Conservation (phyloP, 1,139 yeast genomes). For the Pichia terricola region DNA sequence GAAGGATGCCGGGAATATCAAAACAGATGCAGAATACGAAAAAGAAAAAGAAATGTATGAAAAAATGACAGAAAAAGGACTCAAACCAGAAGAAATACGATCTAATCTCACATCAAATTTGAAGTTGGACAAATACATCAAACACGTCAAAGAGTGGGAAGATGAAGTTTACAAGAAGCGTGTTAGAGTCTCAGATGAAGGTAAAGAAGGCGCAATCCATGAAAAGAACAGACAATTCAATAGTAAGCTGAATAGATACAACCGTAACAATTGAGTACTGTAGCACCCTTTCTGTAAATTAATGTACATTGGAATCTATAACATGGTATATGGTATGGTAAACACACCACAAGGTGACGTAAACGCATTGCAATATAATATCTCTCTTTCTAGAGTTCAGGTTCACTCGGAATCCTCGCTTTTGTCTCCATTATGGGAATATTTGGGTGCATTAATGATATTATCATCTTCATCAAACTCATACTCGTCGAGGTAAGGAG, state of each 20-base stretch:
- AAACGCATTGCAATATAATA: no score
- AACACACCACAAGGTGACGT: no score
- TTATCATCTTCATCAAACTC: background rate
- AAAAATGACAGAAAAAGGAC: slow-evolving; percentile 17
- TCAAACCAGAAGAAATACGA: slow-evolving; percentile 22
- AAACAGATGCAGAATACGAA: slow-evolving; percentile 31
- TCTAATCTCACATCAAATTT: slow-evolving; percentile 13
- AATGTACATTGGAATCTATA: background rate
- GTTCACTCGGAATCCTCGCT: no score
- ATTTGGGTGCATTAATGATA: background rate
- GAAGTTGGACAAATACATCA: slow-evolving; percentile 3
- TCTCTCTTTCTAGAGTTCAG: no score
- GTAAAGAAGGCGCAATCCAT: slow-evolving; percentile 37
- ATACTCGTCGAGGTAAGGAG: background rate
- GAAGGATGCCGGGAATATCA: slow-evolving; percentile 16
- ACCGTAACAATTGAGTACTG: background rate
- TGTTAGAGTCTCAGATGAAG: slow-evolving; percentile 3
- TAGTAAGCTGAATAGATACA: slow-evolving; percentile 53
- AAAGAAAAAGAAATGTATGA: slow-evolving; percentile 25
- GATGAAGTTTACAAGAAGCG: slow-evolving; percentile 8
- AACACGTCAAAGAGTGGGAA: slow-evolving; percentile 8
- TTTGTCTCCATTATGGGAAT: no score
- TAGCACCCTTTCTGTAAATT: background rate
- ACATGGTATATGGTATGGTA: no score
- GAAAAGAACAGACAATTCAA: slow-evolving; percentile 76